A percentile compares a stretch with the other conserved stretches of the same genome.
Evolutionary conservation across 83 land plant species (phyloP).

Genomic region (Picea engelmannii): DNA sequence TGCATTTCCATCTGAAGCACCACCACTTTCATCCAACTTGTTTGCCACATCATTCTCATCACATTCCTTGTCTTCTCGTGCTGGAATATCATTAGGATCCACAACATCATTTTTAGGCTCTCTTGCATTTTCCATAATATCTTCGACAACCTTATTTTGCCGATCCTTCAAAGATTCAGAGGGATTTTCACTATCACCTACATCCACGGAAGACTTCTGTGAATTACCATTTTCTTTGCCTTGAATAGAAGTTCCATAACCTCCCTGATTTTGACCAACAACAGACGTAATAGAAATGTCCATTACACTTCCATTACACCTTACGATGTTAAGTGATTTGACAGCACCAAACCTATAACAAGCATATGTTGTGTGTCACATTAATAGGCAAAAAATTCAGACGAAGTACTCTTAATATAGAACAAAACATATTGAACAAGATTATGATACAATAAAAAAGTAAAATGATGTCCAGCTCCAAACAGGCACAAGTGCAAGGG

Average conservation of each 20-base stretch:
- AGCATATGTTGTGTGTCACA: not conserved
- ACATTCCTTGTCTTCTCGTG: not conserved
- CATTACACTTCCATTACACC: slow-evolving; percentile 2
- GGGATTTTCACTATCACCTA: not conserved
- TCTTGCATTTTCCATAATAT: not conserved
- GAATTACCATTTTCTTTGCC: not conserved
- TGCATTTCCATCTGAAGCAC: not conserved
- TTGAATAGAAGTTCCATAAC: not conserved
- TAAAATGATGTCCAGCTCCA: not conserved
- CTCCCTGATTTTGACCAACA: not conserved
- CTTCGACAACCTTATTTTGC: not conserved
- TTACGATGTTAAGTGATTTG: slow-evolving; percentile 74
- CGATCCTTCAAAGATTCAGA: not conserved
- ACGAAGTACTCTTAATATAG: not conserved
- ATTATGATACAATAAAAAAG: not conserved
- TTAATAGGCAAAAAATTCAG: not conserved
- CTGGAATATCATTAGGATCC: not conserved
- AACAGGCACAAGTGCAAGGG: not conserved
- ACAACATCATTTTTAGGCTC: slow-evolving; percentile 7
- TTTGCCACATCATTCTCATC: not conserved
- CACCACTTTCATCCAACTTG: not conserved
- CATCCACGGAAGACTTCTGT: not conserved
- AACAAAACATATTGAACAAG: not conserved
- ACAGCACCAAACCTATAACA: slow-evolving; percentile 84
- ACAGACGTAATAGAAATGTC: not conserved